Evolutionary conservation across 78 protist genomes (phyloP).

Genomic region (Monocercomonoides exilis): DNA sequence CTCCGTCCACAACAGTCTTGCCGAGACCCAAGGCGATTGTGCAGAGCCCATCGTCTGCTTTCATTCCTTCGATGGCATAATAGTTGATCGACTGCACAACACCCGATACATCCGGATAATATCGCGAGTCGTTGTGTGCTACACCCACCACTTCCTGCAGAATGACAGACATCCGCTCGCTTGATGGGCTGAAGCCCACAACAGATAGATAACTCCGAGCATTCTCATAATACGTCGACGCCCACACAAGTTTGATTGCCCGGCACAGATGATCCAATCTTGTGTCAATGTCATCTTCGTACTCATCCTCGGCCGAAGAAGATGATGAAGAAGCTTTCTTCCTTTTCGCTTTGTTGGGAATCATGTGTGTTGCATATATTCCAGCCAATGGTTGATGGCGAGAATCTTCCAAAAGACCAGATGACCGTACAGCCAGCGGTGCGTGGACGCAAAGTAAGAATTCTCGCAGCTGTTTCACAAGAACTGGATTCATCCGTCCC

Average conservation of each 20-base stretch:
- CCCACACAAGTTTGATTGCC: conserved; percentile 1
- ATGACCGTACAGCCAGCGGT: conserved; percentile 10
- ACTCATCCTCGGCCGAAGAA: background rate
- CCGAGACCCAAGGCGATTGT: conserved; percentile 5
- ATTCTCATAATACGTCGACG: background rate
- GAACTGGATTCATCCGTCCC: background rate
- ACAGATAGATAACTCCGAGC: background rate
- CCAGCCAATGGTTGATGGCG: conserved; percentile 11
- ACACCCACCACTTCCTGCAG: conserved; percentile 1
- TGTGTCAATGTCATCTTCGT: background rate
- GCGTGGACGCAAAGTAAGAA: background rate
- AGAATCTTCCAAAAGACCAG: conserved; percentile 9
- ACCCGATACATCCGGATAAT: conserved; percentile 6
- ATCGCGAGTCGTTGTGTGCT: background rate
- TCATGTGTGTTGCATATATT: conserved; percentile 8
- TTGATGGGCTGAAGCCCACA: background rate
- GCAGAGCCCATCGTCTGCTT: background rate
- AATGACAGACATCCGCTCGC: conserved; percentile 3
- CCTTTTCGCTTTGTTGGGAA: too few species aligned
- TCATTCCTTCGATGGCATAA: conserved; percentile 5
- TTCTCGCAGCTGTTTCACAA: background rate
- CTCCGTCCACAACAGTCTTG: conserved; percentile 19
- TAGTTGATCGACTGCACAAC: conserved; percentile 9
- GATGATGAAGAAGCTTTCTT: too few species aligned
- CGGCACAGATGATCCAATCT: background rate